phyloP scores from a whole-genome alignment of 1,284 basidiomycete genomes.

The Chalciporus sp. region DNA sequence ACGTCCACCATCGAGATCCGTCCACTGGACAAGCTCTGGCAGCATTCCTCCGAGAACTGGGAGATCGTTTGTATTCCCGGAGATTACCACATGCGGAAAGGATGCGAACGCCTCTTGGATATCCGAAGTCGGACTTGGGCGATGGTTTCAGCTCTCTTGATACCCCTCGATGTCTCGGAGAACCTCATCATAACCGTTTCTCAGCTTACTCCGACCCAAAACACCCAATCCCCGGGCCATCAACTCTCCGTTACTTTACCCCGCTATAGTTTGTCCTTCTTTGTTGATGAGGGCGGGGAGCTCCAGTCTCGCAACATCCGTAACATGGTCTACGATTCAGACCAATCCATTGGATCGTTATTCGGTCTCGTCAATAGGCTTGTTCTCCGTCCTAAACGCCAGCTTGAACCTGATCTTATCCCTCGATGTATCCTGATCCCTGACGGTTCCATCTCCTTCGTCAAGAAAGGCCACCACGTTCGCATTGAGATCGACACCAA shows the following conservation, averaged over 20 bases:
- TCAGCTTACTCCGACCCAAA: constrained; percentile 2
- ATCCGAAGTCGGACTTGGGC: constrained; percentile 35
- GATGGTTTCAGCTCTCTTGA: constrained; percentile 35
- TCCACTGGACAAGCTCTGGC: constrained; percentile 32
- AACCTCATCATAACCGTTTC: constrained; percentile 30
- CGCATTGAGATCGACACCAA: constrained; percentile 22
- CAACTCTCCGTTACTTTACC: constrained; percentile 41
- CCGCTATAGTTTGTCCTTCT: constrained; percentile 43
- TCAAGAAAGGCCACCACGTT: constrained; percentile 27
- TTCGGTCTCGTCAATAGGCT: constrained; percentile 41
- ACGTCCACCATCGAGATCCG: constrained; percentile 41
- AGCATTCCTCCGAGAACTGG: constrained; percentile 23
- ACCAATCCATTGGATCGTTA: constrained; percentile 30
- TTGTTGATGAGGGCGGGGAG: constrained; percentile 27
- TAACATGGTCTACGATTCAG: constrained; percentile 26
- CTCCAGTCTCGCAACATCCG: constrained; percentile 31
- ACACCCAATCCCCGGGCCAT: not conserved
- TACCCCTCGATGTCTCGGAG: constrained; percentile 34
- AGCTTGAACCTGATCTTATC: not conserved
- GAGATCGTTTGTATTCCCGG: constrained; percentile 7
- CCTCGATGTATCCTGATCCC: constrained; percentile 43
- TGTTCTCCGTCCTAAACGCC: constrained; percentile 36
- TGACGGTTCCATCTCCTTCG: constrained; percentile 34
- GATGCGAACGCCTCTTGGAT: constrained; percentile 28
- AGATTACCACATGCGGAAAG: constrained; percentile 17